Evolutionary conservation across 805 yeast genomes (phyloP).

Genomic region (Barnettozyma populi): DNA sequence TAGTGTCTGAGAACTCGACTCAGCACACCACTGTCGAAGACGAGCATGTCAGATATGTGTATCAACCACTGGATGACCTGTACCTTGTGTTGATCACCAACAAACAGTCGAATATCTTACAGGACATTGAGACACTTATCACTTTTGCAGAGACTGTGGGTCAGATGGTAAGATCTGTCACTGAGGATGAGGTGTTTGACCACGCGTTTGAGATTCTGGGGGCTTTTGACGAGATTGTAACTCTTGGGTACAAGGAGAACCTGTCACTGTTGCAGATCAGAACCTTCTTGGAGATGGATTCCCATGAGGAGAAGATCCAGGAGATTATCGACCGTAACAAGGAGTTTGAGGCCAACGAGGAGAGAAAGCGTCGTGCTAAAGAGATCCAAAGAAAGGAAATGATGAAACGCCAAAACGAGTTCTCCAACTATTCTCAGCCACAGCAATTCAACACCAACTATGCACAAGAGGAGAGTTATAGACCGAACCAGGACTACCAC

Average conservation of each 20-base stretch:
- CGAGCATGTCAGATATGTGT: slow-evolving; percentile 85
- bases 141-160: slow-evolving; percentile 79
- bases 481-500: slow-evolving; percentile 13
- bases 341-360: slow-evolving; percentile 95
- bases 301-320: slow-evolving; percentile 97
- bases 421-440: slow-evolving; percentile 1
- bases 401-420: slow-evolving; percentile 44
- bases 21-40: slow-evolving; percentile 95
- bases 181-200: slow-evolving; percentile 76
- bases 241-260: slow-evolving; percentile 86
- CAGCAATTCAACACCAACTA: neutral
- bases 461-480: slow-evolving; percentile 3
- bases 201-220: slow-evolving; percentile 83
- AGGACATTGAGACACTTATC: slow-evolving; percentile 89
- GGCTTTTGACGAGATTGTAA: slow-evolving; percentile 92
- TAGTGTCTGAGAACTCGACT: slow-evolving; percentile 60
- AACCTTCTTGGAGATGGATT: slow-evolving; percentile 93
- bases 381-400: slow-evolving; percentile 78
- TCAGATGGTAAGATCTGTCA: slow-evolving; percentile 62
- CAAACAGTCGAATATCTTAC: slow-evolving; percentile 84
- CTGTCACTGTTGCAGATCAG: slow-evolving; percentile 74
- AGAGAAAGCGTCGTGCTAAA: slow-evolving; percentile 91
- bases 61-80: slow-evolving; percentile 92
- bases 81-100: slow-evolving; percentile 89
- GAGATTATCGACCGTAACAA: slow-evolving; percentile 96